phyloP scores from a whole-genome alignment of 495 filamentous ascomycete genomes.

The Penicilliopsis zonata region DNA sequence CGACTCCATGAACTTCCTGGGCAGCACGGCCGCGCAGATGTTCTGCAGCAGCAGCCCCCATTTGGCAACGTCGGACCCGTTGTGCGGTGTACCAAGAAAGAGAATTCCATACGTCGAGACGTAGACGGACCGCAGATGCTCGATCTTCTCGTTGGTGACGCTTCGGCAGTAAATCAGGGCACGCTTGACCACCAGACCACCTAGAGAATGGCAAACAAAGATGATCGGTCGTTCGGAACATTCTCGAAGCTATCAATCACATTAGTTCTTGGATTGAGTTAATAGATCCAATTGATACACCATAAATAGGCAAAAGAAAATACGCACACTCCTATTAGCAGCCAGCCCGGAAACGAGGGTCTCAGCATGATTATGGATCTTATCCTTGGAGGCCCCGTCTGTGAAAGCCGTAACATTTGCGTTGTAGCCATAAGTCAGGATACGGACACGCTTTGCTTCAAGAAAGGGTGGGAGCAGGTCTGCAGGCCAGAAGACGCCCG shows the following conservation, averaged over 20 bases:
- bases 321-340: slow-evolving; percentile 45
- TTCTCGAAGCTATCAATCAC: slow-evolving; percentile 33
- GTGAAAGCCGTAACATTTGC: slow-evolving; percentile 59
- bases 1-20: slow-evolving; percentile 57
- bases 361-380: slow-evolving; percentile 74
- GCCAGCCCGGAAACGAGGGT: slow-evolving; percentile 53
- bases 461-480: slow-evolving; percentile 59
- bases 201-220: slow-evolving; percentile 75
- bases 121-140: slow-evolving; percentile 66
- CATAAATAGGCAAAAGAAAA: slow-evolving; percentile 1
- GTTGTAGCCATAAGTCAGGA: slow-evolving; percentile 80
- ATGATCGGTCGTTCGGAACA: slow-evolving; percentile 58
- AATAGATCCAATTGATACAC: slow-evolving; percentile 20
- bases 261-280: slow-evolving; percentile 1
- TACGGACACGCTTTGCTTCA: slow-evolving; percentile 48
- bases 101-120: slow-evolving; percentile 77
- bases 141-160: slow-evolving; percentile 50
- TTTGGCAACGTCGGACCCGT: slow-evolving; percentile 61
- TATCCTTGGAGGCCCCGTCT: slow-evolving; percentile 53
- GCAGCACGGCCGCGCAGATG: slow-evolving; percentile 58
- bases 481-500: slow-evolving; percentile 62
- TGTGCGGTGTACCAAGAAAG: slow-evolving; percentile 83
- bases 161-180: slow-evolving; percentile 54
- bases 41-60: slow-evolving; percentile 66
- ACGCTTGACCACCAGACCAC: slow-evolving; percentile 71